A percentile compares a stretch with the other conserved stretches of the same genome.
Evolutionary conservation across 192 early-diverging fungal genomes (phyloP).

Genomic region (Phlyctochytrium planicorne): DNA sequence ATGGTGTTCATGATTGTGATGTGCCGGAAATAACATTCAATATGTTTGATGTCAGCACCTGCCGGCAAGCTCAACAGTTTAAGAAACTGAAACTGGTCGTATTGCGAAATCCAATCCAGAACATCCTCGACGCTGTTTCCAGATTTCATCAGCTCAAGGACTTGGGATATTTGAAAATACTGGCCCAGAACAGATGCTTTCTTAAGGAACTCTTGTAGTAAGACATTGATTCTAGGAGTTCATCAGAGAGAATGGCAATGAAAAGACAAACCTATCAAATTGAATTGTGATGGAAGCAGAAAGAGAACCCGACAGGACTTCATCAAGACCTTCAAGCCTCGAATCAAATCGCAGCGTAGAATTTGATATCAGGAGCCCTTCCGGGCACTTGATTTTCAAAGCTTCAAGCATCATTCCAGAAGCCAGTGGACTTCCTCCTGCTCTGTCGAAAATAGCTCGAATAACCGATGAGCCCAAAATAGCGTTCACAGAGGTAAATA

Average conservation of each 20-base stretch:
- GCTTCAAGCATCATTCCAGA: background rate
- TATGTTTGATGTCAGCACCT: background rate
- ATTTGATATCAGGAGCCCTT: background rate
- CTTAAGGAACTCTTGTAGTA: background rate
- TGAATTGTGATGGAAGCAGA: background rate
- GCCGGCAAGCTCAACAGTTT: background rate
- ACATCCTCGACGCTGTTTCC: background rate
- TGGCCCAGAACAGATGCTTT: background rate
- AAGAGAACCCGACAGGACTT: background rate
- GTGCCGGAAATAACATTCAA: constrained; percentile 2
- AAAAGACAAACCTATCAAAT: background rate
- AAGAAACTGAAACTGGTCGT: constrained; percentile 1
- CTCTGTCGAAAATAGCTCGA: background rate
- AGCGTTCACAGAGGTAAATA: background rate
- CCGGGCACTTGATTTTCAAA: background rate
- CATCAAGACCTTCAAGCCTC: background rate
- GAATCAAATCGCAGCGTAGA: background rate
- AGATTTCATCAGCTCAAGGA: background rate
- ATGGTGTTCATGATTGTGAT: constrained; percentile 4
- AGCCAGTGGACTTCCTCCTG: background rate
- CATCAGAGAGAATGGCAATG: background rate
- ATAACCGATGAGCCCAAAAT: background rate
- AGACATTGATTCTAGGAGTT: background rate
- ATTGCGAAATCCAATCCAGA: background rate
- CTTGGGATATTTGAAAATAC: background rate